Conservation (phyloP, 352 stramenopile species). For the Globisporangium lucens region DNA sequence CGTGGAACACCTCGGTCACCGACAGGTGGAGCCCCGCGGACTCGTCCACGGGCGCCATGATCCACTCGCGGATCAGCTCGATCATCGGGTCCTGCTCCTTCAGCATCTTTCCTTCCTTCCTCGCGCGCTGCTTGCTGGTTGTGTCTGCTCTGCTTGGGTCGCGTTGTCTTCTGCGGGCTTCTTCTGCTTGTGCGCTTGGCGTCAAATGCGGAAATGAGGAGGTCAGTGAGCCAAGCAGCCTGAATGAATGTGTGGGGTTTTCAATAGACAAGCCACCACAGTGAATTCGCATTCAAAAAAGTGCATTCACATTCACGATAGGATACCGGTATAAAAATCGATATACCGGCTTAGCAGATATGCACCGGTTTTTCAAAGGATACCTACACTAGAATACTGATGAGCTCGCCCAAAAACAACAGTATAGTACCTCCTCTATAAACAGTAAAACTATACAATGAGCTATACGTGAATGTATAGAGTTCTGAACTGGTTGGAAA, state of each 20-base stretch:
- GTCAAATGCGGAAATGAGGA: slow-evolving; percentile 4
- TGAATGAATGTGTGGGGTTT: neutral
- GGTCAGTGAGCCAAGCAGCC: slow-evolving; percentile 2
- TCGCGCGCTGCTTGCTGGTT: neutral
- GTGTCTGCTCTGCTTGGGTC: neutral
- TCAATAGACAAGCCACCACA: neutral
- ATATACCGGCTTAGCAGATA: neutral
- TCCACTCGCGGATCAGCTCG: slow-evolving; percentile 82
- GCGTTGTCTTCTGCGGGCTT: neutral
- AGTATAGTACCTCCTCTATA: too few species aligned
- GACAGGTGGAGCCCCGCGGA: slow-evolving; percentile 56
- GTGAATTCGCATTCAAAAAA: neutral
- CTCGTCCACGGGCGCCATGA: slow-evolving; percentile 69
- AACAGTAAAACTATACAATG: too few species aligned
- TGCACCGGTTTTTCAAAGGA: too few species aligned
- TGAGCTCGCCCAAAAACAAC: too few species aligned
- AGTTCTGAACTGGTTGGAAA: too few species aligned
- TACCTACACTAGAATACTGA: too few species aligned
- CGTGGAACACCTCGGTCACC: slow-evolving; percentile 61
- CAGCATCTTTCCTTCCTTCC: slow-evolving; percentile 36
- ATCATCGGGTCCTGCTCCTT: slow-evolving; percentile 88
- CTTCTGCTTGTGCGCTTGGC: neutral
- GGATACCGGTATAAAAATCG: neutral
- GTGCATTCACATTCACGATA: neutral
- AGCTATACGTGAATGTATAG: too few species aligned